Conservation (phyloP, 495 filamentous ascomycete genomes). For the Lepidopterella palustris region DNA sequence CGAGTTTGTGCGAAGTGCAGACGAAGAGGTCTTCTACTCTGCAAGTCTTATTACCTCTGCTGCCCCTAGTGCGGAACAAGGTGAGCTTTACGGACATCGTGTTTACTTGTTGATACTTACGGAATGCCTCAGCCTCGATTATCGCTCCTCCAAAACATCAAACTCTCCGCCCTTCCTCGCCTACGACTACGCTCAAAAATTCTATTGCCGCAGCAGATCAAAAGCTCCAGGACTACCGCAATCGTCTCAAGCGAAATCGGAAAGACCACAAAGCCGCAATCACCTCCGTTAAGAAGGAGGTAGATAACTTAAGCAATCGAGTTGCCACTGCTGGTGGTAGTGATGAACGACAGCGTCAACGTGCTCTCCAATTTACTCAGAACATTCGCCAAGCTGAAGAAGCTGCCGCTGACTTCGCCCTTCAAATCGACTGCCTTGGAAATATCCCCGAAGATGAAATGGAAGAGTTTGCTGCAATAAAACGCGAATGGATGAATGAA, state of each 20-base stretch:
- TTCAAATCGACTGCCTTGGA: conserved; percentile 60
- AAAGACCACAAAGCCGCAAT: conserved; percentile 72
- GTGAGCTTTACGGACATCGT: conserved; percentile 33
- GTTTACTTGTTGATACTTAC: conserved; percentile 23
- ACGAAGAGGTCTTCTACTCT: conserved; percentile 65
- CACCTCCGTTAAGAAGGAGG: conserved; percentile 67
- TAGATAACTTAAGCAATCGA: conserved; percentile 62
- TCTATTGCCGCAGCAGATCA: conserved; percentile 75
- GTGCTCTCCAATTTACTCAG: conserved; percentile 67
- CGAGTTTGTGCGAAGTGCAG: conserved; percentile 72
- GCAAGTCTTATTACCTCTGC: conserved; percentile 74
- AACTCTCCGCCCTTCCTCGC: conserved; percentile 62
- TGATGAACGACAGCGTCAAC: conserved; percentile 77
- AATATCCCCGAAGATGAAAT: conserved; percentile 62
- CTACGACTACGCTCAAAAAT: conserved; percentile 78
- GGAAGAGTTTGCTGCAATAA: conserved; percentile 53
- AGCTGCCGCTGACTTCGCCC: conserved; percentile 53
- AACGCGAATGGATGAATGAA: conserved; percentile 56
- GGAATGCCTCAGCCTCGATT: conserved; percentile 38
- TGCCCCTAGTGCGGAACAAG: conserved; percentile 60
- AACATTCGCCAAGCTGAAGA: conserved; percentile 82
- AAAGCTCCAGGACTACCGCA: conserved; percentile 70
- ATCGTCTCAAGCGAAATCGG: conserved; percentile 64
- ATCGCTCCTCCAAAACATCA: conserved; percentile 57
- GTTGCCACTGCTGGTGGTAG: conserved; percentile 67